A percentile compares a stretch with the other conserved stretches of the same genome.
These are phyloP conservation scores for Annulohypoxylon truncatum DNA, from an alignment of 2,329 filamentous ascomycete species.

Conservation along the genomic window DNA sequence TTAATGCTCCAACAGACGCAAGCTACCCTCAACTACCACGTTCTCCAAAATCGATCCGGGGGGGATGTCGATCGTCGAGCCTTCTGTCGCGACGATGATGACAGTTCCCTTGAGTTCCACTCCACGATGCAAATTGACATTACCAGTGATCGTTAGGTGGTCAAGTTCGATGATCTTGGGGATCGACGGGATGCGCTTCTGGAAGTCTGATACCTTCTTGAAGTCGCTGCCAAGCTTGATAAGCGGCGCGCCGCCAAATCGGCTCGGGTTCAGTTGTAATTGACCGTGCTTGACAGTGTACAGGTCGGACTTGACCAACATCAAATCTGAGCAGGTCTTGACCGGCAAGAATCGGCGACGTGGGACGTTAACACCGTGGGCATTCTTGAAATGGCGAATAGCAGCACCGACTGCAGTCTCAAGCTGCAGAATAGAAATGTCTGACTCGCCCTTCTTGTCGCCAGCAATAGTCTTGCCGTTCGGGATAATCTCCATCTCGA, in stretches of 20 bases:
- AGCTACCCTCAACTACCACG: slow-evolving; percentile 96
- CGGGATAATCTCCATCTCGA: slow-evolving; percentile 99
- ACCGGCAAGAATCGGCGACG: slow-evolving; percentile 98
- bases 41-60: slow-evolving; percentile 98
- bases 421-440: slow-evolving; percentile 96
- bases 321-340: slow-evolving; percentile 99
- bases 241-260: slow-evolving; percentile 94
- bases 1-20: slow-evolving; percentile 78
- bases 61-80: slow-evolving; percentile 96
- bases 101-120: slow-evolving; percentile 98
- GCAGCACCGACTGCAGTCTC: slow-evolving; percentile 98
- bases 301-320: slow-evolving; percentile 99
- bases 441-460: slow-evolving; percentile 99
- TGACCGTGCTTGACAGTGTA: slow-evolving; percentile 99
- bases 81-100: slow-evolving; percentile 98
- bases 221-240: slow-evolving; percentile 99
- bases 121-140: slow-evolving; percentile 94
- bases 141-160: slow-evolving; percentile 96
- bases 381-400: slow-evolving; percentile 98
- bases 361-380: slow-evolving; percentile 98
- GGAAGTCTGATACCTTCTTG: slow-evolving; percentile 99
- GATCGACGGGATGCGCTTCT: slow-evolving; percentile 86
- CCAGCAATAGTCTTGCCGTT: slow-evolving; percentile 99
- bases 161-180: slow-evolving; percentile 92
- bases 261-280: slow-evolving; percentile 94